phyloP scores from a whole-genome alignment of 2,329 filamentous ascomycete genomes.

The Geosmithia putterillii region DNA sequence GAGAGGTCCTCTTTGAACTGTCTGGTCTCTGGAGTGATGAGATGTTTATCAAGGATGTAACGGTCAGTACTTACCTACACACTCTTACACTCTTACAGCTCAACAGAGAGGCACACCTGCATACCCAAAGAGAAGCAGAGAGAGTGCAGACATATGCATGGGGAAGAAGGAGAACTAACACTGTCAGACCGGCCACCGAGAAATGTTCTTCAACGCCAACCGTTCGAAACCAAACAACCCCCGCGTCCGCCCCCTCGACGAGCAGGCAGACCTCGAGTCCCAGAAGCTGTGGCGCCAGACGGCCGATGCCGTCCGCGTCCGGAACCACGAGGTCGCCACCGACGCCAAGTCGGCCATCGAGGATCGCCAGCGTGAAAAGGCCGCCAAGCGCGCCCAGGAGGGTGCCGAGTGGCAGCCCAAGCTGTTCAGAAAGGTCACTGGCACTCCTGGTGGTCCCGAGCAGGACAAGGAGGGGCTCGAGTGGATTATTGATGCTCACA shows the following conservation, averaged over 20 bases:
- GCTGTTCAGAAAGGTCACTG: slow-evolving; percentile 66
- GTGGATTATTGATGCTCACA: slow-evolving; percentile 81
- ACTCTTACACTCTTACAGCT: not conserved
- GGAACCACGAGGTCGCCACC: slow-evolving; percentile 80
- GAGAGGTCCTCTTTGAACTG: slow-evolving; percentile 80
- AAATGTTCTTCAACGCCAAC: slow-evolving; percentile 79
- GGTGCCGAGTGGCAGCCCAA: slow-evolving; percentile 79
- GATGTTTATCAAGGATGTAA: slow-evolving; percentile 80
- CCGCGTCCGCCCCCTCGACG: slow-evolving; percentile 60
- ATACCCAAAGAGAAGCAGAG: not conserved
- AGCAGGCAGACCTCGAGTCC: slow-evolving; percentile 85
- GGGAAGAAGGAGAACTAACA: no score
- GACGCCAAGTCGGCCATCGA: slow-evolving; percentile 96
- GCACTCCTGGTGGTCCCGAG: slow-evolving; percentile 57
- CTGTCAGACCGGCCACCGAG: slow-evolving; percentile 83
- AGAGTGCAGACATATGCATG: no score
- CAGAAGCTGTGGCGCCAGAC: slow-evolving; percentile 79
- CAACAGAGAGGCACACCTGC: no score
- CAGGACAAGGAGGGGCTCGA: slow-evolving; percentile 83
- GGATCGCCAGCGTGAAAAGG: slow-evolving; percentile 81
- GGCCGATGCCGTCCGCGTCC: slow-evolving; percentile 66
- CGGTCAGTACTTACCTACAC: slow-evolving; percentile 51
- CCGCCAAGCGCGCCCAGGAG: slow-evolving; percentile 64
- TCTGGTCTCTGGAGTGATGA: slow-evolving; percentile 90
- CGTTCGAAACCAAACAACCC: slow-evolving; percentile 67